Evolutionary conservation across 345 rosid genomes (phyloP), one percentile per base, ranked within the genome.

Genomic region (Trapa incisa): DNA sequence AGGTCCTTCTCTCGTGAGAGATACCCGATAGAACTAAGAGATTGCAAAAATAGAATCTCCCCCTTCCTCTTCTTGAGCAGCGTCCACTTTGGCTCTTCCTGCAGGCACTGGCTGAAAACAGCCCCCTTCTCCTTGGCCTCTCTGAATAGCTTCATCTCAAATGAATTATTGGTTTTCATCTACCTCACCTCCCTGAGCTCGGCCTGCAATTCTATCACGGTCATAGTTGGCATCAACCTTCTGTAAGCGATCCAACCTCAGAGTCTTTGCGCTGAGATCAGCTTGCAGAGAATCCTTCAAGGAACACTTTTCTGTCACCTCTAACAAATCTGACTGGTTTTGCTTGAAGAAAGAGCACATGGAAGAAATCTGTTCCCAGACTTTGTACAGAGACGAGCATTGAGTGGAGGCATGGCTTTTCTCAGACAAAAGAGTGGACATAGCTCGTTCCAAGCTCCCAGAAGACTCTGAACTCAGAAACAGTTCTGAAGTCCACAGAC

Each of bases 41-140:
- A 32, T 57, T 57, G 37, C 36, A 33, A 17, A 3, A 53, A 63
- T 45, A 58, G 65, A 57, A 41, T 73, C 76, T 64, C 69, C 29
- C 76, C 76, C 72, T 73, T 73, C 72, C 76, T 73, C 69, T 68
- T 73, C 57, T 73, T 68, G 29, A 22, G 29, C 64, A 73, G 65
- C 29, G 1, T 68, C 72, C 76, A 73, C 56, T 68, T 73, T 7
- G 76, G 72, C 36, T 65, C 76, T 52, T 73, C 76, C 71, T 68
- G 56, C 1, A 64, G 71, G 65, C 54, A 68, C 64, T 58, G 72
- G 41, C 65, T 57, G 43, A 68, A 73, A 64, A 68, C 29, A 3
- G 37, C 33, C 60, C 65, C 76, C 52, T 73, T 73, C 69, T 68
- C 72, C 48, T 73, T 68, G 1, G 69, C 68, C 76, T 73, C 76